Conservation (phyloP, 805 yeast genomes). For the Lipomyces sp. region DNA sequence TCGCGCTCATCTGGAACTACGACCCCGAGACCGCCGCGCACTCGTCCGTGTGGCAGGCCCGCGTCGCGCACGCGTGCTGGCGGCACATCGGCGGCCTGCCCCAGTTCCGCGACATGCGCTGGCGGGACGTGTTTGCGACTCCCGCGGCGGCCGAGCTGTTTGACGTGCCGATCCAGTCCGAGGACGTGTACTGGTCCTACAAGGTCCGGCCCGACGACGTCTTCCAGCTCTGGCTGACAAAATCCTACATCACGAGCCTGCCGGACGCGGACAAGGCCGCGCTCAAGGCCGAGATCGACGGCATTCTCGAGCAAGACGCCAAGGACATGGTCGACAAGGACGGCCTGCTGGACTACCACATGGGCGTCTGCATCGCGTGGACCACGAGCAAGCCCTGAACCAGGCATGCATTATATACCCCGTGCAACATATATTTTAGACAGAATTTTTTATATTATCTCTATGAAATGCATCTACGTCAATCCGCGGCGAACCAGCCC, state of each 20-base stretch:
- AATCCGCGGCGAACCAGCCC: background rate
- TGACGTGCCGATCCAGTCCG: slow-evolving; percentile 39
- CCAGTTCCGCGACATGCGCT: slow-evolving; percentile 50
- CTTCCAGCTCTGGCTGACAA: slow-evolving; percentile 52
- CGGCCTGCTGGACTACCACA: slow-evolving; percentile 16
- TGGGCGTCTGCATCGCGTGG: slow-evolving; percentile 29
- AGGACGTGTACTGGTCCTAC: slow-evolving; percentile 37
- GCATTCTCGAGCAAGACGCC: slow-evolving; percentile 30
- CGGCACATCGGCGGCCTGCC: slow-evolving; percentile 49
- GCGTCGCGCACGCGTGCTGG: slow-evolving; percentile 40
- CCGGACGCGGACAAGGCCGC: slow-evolving; percentile 40
- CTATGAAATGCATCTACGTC: background rate
- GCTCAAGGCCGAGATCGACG: slow-evolving; percentile 39
- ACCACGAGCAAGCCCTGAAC: slow-evolving; percentile 1
- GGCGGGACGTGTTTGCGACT: slow-evolving; percentile 45
- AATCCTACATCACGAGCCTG: slow-evolving; percentile 53
- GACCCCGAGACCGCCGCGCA: slow-evolving; percentile 39
- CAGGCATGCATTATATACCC: background rate
- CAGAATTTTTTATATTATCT: background rate
- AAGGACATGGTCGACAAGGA: slow-evolving; percentile 9
- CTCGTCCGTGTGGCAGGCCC: slow-evolving; percentile 41
- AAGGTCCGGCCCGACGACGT: slow-evolving; percentile 40
- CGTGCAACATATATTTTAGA: background rate
- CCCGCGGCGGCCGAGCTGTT: slow-evolving; percentile 37
- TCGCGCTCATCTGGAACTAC: slow-evolving; percentile 60